These are phyloP conservation scores for Penicillium sp. DNA, from an alignment of 2,329 filamentous ascomycete species.

Conservation along the genomic window DNA sequence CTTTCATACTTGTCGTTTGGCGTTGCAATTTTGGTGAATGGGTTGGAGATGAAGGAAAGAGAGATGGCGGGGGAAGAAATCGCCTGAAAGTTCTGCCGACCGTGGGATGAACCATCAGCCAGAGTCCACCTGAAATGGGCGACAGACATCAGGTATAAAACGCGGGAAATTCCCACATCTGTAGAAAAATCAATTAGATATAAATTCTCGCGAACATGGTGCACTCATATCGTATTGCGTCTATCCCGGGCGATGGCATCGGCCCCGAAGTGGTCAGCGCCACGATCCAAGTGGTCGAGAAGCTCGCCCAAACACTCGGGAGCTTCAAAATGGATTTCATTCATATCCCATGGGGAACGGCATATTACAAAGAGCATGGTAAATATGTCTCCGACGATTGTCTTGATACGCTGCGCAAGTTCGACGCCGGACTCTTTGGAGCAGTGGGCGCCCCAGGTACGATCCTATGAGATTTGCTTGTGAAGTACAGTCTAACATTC, in stretches of 20 bases:
- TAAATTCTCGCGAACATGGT: background rate
- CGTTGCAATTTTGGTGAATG: background rate
- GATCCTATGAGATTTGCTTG: background rate
- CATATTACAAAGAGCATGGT: constrained; percentile 49
- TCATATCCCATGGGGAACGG: constrained; percentile 42
- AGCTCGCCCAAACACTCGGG: constrained; percentile 43
- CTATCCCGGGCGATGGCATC: constrained; percentile 64
- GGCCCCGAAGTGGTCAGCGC: constrained; percentile 62
- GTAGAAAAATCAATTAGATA: background rate
- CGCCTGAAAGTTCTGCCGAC: constrained; percentile 24
- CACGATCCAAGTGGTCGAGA: constrained; percentile 49
- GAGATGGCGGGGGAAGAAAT: constrained; percentile 3
- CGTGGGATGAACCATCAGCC: constrained; percentile 10
- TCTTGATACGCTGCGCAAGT: constrained; percentile 50
- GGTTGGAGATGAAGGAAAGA: background rate
- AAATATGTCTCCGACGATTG: constrained; percentile 55
- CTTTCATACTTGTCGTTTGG: constrained; percentile 10
- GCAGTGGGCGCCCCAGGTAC: constrained; percentile 57
- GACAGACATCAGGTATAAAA: background rate
- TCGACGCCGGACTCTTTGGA: constrained; percentile 59
- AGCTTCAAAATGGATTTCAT: constrained; percentile 52
- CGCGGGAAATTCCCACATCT: background rate
- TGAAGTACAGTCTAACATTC: constrained; percentile 4
- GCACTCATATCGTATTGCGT: constrained; percentile 52
- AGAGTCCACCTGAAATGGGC: background rate